These are phyloP conservation scores for Pleurozium schreberi DNA, from an alignment of 225 moss, liverwort and hornwort genomes.

Conservation along the genomic window DNA sequence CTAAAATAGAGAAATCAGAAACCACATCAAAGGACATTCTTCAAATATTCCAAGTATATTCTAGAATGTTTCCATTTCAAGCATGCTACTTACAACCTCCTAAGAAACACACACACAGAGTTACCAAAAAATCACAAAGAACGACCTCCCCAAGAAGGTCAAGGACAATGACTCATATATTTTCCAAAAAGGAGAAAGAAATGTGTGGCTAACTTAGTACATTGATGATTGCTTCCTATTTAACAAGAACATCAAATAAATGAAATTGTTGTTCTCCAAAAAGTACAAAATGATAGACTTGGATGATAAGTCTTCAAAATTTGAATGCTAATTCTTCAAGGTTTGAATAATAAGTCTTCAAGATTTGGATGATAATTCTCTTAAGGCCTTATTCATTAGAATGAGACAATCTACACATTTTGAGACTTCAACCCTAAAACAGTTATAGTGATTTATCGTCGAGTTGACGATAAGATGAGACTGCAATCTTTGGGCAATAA, in stretches of 20 bases:
- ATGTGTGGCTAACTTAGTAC: not conserved
- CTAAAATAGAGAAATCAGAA: not conserved
- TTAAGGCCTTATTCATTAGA: no score
- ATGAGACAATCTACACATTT: no score
- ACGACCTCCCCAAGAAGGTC: rapidly evolving
- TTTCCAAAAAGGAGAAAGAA: no score
- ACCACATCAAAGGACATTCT: not conserved
- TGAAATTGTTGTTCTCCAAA: not conserved
- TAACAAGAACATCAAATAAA: not conserved
- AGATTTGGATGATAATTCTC: no score
- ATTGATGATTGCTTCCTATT: not conserved
- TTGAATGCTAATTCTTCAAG: not conserved
- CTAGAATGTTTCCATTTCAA: not conserved
- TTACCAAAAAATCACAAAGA: not conserved
- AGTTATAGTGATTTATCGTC: no score
- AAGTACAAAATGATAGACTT: not conserved
- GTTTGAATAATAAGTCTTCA: no score
- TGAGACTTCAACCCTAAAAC: no score
- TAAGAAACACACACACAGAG: not conserved
- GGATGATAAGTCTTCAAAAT: not conserved
- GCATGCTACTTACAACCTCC: not conserved
- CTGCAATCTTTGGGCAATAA: no score
- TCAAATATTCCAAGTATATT: not conserved
- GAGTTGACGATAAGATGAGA: no score
- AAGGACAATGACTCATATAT: not conserved